Evolutionary conservation across 176 grass and related monocot genomes (phyloP).

Genomic region (Oryza brachyantha): DNA sequence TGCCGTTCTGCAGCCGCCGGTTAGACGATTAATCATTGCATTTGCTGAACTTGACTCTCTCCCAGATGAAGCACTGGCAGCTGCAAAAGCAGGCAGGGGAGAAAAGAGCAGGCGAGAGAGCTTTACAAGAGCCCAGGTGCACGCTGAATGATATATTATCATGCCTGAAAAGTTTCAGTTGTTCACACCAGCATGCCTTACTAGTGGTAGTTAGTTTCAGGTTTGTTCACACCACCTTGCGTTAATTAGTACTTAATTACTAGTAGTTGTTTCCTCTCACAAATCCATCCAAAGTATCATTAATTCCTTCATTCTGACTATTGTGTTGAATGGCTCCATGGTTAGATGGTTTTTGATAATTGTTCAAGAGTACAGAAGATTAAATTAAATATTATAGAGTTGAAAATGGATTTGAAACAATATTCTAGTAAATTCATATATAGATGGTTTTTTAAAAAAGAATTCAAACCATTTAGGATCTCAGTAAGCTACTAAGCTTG

Average conservation of each 20-base stretch:
- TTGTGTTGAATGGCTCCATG: too few relatives aligned
- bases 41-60: constrained; percentile 21
- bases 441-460: too few relatives aligned
- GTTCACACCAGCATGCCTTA: background rate
- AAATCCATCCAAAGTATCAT: background rate
- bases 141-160: constrained; percentile 72
- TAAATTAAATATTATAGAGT: too few relatives aligned
- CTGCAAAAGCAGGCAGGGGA: constrained; percentile 1
- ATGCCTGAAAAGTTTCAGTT: constrained; percentile 24
- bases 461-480: too few relatives aligned
- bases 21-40: constrained; percentile 39
- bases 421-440: too few relatives aligned
- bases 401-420: too few relatives aligned
- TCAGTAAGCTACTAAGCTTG: too few relatives aligned
- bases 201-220: background rate
- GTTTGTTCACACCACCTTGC: background rate
- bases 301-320: background rate
- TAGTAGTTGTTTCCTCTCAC: background rate
- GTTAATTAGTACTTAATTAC: background rate
- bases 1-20: background rate
- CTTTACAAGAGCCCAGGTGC: constrained; percentile 32
- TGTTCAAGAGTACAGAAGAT: too few relatives aligned
- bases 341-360: too few relatives aligned
- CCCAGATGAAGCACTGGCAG: constrained; percentile 4
- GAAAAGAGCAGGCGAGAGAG: constrained; percentile 16